Percentiles rank a stretch among this genome's conserved stretches.
phyloP scores from a whole-genome alignment of 1,284 basidiomycete genomes.

The Sanghuangporus sanghuang region DNA sequence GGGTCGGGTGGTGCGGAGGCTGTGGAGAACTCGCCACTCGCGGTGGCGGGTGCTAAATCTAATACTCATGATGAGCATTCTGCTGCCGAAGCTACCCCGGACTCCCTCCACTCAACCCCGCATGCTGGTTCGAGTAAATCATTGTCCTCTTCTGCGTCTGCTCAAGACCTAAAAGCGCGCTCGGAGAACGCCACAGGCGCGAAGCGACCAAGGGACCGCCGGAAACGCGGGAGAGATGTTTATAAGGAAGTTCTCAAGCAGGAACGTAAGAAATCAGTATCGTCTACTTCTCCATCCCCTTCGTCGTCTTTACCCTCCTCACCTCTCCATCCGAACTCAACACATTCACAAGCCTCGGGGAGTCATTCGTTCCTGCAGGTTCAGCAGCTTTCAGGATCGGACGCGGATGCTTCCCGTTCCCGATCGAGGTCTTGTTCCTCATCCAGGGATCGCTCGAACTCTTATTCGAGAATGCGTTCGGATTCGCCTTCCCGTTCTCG shows the following conservation, averaged over 20 bases:
- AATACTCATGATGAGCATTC: background rate
- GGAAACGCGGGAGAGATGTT: slow-evolving; percentile 16
- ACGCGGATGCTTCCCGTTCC: slow-evolving; percentile 9
- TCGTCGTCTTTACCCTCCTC: background rate
- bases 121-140: background rate
- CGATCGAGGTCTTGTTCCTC: slow-evolving; percentile 5
- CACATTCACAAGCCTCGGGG: background rate
- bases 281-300: background rate
- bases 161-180: background rate
- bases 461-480: background rate
- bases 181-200: background rate
- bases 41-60: background rate
- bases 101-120: background rate
- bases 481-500: background rate
- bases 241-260: slow-evolving; percentile 15
- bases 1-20: background rate
- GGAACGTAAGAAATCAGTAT: slow-evolving; percentile 10
- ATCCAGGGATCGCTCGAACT: background rate
- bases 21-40: background rate
- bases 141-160: background rate
- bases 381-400: slow-evolving; percentile 1
- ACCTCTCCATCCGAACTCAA: background rate
- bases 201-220: slow-evolving; percentile 16
- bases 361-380: background rate
- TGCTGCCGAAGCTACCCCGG: background rate